phyloP scores from a whole-genome alignment of 441 rosid species.

The Gossypium lobatum region DNA sequence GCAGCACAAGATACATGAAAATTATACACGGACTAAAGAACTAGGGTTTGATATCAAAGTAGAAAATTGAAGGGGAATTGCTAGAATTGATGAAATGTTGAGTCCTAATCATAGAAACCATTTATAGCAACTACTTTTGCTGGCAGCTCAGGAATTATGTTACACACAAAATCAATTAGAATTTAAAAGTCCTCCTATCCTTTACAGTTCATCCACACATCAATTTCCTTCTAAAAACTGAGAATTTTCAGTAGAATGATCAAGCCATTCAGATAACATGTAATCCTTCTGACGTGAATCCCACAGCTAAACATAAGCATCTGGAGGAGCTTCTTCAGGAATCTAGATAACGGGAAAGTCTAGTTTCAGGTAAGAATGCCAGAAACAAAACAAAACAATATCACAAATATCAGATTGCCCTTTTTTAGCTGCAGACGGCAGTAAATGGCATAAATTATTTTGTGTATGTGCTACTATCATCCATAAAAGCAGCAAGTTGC shows the following conservation, averaged over 20 bases:
- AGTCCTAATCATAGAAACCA: no score
- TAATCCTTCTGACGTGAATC: not conserved
- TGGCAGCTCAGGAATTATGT: no score
- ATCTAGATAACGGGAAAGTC: slow-evolving; percentile 41
- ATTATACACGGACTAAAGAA: no score
- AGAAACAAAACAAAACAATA: not conserved
- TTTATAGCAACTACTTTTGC: no score
- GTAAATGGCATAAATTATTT: not conserved
- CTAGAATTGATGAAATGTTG: no score
- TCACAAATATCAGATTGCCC: not conserved
- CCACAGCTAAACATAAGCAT: slow-evolving; percentile 32
- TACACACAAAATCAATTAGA: not conserved
- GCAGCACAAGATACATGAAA: no score
- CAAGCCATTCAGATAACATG: not conserved
- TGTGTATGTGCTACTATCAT: not conserved
- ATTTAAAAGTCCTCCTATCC: not conserved
- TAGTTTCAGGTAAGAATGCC: not conserved
- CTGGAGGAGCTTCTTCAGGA: slow-evolving; percentile 86
- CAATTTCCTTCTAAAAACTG: not conserved
- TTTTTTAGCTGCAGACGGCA: not conserved
- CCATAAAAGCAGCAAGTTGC: not conserved
- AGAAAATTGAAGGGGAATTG: no score
- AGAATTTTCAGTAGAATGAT: not conserved
- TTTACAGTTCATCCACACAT: not conserved
- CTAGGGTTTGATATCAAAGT: no score